These are phyloP conservation scores for Chlamydomonas sp. DNA, from an alignment of 139 green algal species.

Conservation along the genomic window DNA sequence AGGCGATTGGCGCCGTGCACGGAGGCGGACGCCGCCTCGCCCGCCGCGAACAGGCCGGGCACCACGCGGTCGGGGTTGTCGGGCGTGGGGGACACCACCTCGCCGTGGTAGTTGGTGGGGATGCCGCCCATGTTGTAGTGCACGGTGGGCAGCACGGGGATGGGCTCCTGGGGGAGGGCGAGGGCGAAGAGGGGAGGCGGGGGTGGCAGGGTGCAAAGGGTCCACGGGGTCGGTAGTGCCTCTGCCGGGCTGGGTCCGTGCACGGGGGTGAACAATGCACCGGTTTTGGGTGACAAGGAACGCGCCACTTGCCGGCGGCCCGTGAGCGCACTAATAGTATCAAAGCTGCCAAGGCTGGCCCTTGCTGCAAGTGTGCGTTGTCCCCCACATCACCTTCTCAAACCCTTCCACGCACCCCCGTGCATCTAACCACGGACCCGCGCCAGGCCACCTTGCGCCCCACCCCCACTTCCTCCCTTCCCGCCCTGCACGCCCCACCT, in stretches of 20 bases:
- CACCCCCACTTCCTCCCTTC: not conserved
- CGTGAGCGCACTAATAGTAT: no score
- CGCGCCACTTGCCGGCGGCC: no score
- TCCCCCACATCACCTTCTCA: no score
- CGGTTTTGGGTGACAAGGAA: no score
- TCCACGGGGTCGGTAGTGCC: no score
- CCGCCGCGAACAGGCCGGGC: constrained; percentile 94
- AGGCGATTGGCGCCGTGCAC: constrained; percentile 99
- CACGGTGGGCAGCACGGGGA: constrained; percentile 97
- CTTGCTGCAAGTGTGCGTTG: no score
- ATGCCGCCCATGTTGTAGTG: constrained; percentile 99
- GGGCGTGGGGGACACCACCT: constrained; percentile 45
- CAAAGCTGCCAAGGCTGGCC: no score
- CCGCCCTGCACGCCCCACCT: constrained; percentile 53
- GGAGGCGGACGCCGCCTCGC: constrained; percentile 93
- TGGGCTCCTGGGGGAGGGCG: constrained; percentile 81
- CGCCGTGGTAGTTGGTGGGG: constrained; percentile 95
- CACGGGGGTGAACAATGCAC: no score
- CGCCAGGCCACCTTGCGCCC: not conserved
- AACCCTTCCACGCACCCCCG: no score
- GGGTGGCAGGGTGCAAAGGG: not conserved
- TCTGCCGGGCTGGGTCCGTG: no score
- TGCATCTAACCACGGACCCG: not conserved
- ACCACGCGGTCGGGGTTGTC: constrained; percentile 68
- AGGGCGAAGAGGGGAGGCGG: not conserved